These are phyloP conservation scores for Berberis vulgaris DNA, from an alignment of 164 flowering plant species.

Conservation along the genomic window DNA sequence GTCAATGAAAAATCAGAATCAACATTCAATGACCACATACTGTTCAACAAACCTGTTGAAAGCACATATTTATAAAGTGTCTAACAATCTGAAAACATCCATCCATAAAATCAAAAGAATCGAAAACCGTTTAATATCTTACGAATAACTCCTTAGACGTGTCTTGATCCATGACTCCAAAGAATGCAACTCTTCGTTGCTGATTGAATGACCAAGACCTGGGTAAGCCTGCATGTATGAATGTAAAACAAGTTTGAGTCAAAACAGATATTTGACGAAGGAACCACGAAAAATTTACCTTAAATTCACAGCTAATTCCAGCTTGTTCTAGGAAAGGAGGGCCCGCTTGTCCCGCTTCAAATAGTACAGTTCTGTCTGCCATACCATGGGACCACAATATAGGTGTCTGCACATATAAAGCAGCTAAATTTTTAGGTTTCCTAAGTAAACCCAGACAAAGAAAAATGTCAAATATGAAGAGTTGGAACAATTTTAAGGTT, in stretches of 20 bases:
- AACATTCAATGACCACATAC: too few species aligned
- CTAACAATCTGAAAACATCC: too few species aligned
- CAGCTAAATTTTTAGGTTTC: too few species aligned
- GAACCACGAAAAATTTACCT: constrained; percentile 37
- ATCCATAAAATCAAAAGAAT: too few species aligned
- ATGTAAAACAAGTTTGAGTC: background rate
- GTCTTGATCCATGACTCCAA: constrained; percentile 82
- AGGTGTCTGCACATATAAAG: constrained; percentile 59
- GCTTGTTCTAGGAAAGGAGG: constrained; percentile 76
- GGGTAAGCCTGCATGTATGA: constrained; percentile 67
- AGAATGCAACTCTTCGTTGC: constrained; percentile 46
- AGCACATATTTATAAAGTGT: too few species aligned
- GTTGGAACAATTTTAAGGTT: too few species aligned
- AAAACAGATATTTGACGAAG: background rate
- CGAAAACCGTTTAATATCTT: too few species aligned
- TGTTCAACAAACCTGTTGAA: too few species aligned
- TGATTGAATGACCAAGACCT: constrained; percentile 82
- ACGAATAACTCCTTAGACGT: constrained; percentile 49
- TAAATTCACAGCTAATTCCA: constrained; percentile 81
- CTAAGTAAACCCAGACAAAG: too few species aligned
- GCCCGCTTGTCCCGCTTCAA: constrained; percentile 95
- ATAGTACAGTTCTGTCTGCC: constrained; percentile 68
- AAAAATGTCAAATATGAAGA: too few species aligned
- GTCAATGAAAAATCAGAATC: too few species aligned
- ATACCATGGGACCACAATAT: constrained; percentile 88